Evolutionary conservation across 306 rosid species (phyloP), one percentile per base, ranked within the genome.

Genomic region (Quercus mongolica): DNA sequence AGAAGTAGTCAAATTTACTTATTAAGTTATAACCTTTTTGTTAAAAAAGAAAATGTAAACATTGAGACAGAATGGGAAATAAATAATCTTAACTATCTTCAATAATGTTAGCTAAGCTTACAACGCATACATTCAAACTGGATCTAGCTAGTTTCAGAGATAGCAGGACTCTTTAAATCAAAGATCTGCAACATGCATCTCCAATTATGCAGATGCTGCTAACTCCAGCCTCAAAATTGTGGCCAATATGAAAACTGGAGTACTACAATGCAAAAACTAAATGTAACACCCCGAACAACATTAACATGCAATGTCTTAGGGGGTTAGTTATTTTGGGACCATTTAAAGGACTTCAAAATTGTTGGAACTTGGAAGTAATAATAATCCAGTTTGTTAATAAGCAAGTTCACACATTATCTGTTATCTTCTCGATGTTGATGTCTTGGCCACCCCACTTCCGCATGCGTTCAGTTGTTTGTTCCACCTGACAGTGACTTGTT

Each of bases 371-470:
- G 65, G 65, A 5, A 59, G 18, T 61, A 61, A 23, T 10, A 49
- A 68, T 9, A 11, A 4, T 54, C 18, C 58, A 18, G 11, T 23
- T 12, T 11, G 0, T 1, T 25, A 71, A 44, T 49, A 18, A 71
- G 35, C 75, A 41, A 56, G 4, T 55, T 86, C 80, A 84, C 35
- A 63, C 71, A 25, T 51, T 33, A 44, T 69, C 80, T 5, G 8
- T 70, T 14, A 33, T 44, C 33, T 74, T 64, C 69, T 70, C 83
- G 5, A 4, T 25, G 35, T 79, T 30, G 18, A 81, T 28, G 17
- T 80, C 78, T 62, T 84, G 87, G 19, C 90, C 92, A 28, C 89
- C 87, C 92, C 92, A 89, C 69, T 33, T 86, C 78, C 76, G 56
- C 92, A 89, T 75, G 18, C 90, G 85, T 51, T 84, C 84, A 1